Evolutionary conservation across 2,329 filamentous ascomycete species (phyloP).

Genomic region (Trichoderma hamatum): DNA sequence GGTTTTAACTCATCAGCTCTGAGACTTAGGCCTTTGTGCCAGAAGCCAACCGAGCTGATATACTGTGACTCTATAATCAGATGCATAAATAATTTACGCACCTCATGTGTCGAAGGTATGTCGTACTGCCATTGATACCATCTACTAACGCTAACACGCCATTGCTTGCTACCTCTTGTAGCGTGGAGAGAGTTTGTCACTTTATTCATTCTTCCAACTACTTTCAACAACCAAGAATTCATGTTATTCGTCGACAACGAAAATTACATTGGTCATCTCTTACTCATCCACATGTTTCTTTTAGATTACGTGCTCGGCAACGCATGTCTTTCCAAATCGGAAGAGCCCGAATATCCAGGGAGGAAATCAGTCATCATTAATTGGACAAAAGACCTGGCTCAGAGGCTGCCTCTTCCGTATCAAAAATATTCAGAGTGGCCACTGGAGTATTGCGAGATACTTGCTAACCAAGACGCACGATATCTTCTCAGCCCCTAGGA

Average conservation of each 20-base stretch:
- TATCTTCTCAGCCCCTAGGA: slow-evolving; percentile 35
- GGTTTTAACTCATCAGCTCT: slow-evolving; percentile 31
- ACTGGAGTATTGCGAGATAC: slow-evolving; percentile 31
- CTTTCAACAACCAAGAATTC: slow-evolving; percentile 39
- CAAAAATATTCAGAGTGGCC: slow-evolving; percentile 32
- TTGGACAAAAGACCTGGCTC: slow-evolving; percentile 33
- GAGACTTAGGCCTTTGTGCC: slow-evolving; percentile 30
- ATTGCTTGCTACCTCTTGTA: slow-evolving; percentile 9
- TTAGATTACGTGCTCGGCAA: slow-evolving; percentile 36
- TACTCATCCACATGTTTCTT: slow-evolving; percentile 44
- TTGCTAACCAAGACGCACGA: slow-evolving; percentile 32
- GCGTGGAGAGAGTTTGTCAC: slow-evolving; percentile 33
- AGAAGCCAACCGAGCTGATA: slow-evolving; percentile 28
- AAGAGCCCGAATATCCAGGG: slow-evolving; percentile 31
- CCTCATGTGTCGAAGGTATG: slow-evolving; percentile 32
- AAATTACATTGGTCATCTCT: slow-evolving; percentile 40
- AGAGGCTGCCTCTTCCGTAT: slow-evolving; percentile 30
- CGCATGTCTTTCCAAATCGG: slow-evolving; percentile 30
- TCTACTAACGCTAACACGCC: background rate
- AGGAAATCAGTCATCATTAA: slow-evolving; percentile 35
- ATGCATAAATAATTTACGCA: slow-evolving; percentile 26
- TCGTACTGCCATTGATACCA: background rate
- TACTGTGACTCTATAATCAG: slow-evolving; percentile 30
- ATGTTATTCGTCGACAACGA: slow-evolving; percentile 36
- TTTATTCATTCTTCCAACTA: slow-evolving; percentile 32